phyloP scores from a whole-genome alignment of 2,329 filamentous ascomycete species.

The Cordyceps farinosa region DNA sequence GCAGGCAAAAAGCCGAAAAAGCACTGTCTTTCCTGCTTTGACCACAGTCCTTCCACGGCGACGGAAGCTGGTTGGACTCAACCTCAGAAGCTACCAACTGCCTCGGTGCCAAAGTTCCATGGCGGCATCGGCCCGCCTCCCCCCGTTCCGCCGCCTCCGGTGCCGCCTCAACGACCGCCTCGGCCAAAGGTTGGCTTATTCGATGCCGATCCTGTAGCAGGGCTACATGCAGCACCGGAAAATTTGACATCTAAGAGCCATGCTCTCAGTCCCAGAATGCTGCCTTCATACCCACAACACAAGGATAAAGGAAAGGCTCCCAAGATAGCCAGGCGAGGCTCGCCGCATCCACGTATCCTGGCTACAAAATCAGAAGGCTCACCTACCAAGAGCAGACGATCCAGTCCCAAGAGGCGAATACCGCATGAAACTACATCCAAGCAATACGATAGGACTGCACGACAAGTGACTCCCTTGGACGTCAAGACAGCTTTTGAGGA shows the following conservation, averaged over 20 bases:
- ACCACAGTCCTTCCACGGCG: constrained; percentile 23
- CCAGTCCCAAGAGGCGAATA: not conserved
- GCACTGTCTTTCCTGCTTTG: constrained; percentile 31
- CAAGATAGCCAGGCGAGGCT: not conserved
- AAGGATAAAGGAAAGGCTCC: not conserved
- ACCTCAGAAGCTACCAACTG: constrained; percentile 20
- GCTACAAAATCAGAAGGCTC: not conserved
- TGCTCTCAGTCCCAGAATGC: constrained; percentile 16
- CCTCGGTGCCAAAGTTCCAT: constrained; percentile 5
- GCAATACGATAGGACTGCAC: constrained; percentile 12
- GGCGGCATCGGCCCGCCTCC: constrained; percentile 12
- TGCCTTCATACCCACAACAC: not conserved
- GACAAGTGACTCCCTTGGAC: not conserved
- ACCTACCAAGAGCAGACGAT: not conserved
- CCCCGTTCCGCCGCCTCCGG: constrained; percentile 10
- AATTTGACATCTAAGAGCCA: constrained; percentile 11
- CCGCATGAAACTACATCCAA: constrained; percentile 11
- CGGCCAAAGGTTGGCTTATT: constrained; percentile 14
- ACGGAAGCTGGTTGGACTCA: constrained; percentile 26
- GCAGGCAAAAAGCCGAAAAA: constrained; percentile 8
- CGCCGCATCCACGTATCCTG: not conserved
- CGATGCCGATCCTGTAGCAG: not conserved
- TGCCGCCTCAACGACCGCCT: constrained; percentile 17
- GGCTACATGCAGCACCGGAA: not conserved
- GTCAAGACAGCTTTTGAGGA: constrained; percentile 5